Base-by-base conservation (phyloP, 139 green algal genomes). In the Chlamydomonas sphaeroides region DNA sequence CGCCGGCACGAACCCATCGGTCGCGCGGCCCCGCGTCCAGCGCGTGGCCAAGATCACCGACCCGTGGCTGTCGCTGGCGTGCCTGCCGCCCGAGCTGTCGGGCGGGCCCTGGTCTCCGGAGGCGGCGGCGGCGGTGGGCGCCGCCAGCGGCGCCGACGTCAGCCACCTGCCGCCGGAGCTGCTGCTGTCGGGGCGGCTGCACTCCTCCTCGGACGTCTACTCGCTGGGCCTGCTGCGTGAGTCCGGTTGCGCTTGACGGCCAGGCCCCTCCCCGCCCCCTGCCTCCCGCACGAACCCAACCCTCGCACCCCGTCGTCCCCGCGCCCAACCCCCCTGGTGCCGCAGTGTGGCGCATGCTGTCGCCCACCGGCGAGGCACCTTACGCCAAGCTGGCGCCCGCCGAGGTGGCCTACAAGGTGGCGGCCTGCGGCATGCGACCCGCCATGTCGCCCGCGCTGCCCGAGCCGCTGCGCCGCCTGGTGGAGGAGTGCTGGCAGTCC, bases 121-220 rank as follows among this genome's bases (percentile, higher is more conserved):
- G 62, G 75, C 45, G 21, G 61, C 75, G 1, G 62, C 61, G 0
- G 61, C 75, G 18, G 32, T 65, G 20, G 75, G 75, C 42, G 61
- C 32, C 7, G 39, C 20, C 39, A 26, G 20, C 8, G 75, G 75
- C 32, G 33, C 61, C 3, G 75, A 82, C 75, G 65, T 87, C 32
- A 66, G 79, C 15, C 80, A 89, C 65, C 82, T 89, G 74, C 74
- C 85, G n/a, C 85, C 85, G 20, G 85, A 89, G 80, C 69, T 89
- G 72, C 85, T 89, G 35, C 65, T 68, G 39, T 56, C 79, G 30
- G 85, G 85, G 5, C 53, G 51, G 23, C 65, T 89, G 59, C 61
- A 72, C 36, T 62, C 78, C 38, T 48, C 51, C 20, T 76, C 65
- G 0, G 85, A 89, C 65, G 80, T 89, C 20, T 89, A 85, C 74